phyloP scores from a whole-genome alignment of 208 protist species.

The Plasmodiophora brassicae region DNA sequence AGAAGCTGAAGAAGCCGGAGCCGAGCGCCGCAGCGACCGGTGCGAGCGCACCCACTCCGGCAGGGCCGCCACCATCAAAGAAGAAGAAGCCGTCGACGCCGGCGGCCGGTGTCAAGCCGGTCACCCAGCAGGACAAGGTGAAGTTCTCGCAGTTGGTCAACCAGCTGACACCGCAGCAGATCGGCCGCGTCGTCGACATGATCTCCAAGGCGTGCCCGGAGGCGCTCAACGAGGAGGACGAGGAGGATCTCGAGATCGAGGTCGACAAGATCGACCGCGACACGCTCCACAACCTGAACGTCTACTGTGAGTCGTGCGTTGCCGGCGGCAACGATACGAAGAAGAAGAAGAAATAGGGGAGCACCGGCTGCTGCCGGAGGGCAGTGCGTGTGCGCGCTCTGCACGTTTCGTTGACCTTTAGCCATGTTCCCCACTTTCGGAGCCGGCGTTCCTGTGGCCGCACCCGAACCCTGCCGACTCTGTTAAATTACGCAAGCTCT shows the following conservation, averaged over 20 bases:
- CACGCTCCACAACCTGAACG: background rate
- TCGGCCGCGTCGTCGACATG: conserved; percentile 39
- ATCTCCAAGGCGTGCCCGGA: conserved; percentile 37
- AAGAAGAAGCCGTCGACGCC: conserved; percentile 19
- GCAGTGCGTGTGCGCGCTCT: too few relatives aligned
- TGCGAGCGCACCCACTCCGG: background rate
- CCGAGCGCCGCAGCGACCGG: background rate
- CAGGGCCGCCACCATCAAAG: background rate
- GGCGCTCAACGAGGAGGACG: conserved; percentile 37
- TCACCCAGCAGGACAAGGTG: background rate
- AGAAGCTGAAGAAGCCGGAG: background rate
- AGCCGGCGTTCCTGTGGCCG: too few relatives aligned
- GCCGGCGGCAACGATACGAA: background rate
- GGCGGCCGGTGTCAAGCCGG: background rate
- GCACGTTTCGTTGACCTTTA: too few relatives aligned
- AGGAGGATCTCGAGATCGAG: conserved; percentile 39
- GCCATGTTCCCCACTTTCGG: too few relatives aligned
- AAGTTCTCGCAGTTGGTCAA: conserved; percentile 35
- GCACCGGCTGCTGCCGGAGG: too few relatives aligned
- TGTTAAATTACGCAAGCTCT: too few relatives aligned
- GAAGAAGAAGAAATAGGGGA: conserved; percentile 13
- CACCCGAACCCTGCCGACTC: too few relatives aligned
- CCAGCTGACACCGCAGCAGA: conserved; percentile 26
- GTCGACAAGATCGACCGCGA: conserved; percentile 40
- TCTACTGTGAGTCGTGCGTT: background rate